Conservation (phyloP, 148 eudicot species). For the Rhododendron molle region DNA sequence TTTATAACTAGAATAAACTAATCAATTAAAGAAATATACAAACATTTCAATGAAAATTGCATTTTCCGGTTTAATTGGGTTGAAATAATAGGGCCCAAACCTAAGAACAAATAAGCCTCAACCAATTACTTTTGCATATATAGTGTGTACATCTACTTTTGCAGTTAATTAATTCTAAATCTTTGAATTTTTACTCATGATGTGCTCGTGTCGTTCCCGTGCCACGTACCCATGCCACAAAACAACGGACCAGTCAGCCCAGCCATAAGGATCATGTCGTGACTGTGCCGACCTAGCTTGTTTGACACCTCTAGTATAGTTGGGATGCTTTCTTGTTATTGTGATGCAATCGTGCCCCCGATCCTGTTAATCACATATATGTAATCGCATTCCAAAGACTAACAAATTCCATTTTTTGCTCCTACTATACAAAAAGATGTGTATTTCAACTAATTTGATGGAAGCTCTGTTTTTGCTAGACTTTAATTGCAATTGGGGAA, state of each 20-base stretch:
- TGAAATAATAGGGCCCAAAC: not conserved
- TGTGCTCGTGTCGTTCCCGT: not conserved
- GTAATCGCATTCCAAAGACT: too few species aligned
- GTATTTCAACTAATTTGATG: not conserved
- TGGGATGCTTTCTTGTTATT: not conserved
- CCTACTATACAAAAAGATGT: too few species aligned
- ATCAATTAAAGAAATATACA: too few species aligned
- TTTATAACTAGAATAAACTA: too few species aligned
- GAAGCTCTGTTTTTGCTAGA: not conserved
- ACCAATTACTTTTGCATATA: not conserved
- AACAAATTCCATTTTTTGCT: too few species aligned
- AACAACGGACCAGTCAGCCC: not conserved
- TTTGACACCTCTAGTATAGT: not conserved
- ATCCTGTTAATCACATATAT: too few species aligned
- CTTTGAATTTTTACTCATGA: not conserved
- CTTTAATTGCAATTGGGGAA: conserved; percentile 9
- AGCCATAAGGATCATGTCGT: not conserved
- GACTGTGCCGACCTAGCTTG: accelerated
- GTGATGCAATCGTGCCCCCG: too few species aligned
- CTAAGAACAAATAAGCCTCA: too few species aligned
- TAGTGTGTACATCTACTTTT: not conserved
- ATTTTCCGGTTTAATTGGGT: not conserved
- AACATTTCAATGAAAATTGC: not conserved
- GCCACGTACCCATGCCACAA: not conserved
- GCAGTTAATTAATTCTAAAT: too few species aligned